Evolutionary conservation across 352 stramenopile genomes (phyloP).

Genomic region (Phytopythium ostracodes): DNA sequence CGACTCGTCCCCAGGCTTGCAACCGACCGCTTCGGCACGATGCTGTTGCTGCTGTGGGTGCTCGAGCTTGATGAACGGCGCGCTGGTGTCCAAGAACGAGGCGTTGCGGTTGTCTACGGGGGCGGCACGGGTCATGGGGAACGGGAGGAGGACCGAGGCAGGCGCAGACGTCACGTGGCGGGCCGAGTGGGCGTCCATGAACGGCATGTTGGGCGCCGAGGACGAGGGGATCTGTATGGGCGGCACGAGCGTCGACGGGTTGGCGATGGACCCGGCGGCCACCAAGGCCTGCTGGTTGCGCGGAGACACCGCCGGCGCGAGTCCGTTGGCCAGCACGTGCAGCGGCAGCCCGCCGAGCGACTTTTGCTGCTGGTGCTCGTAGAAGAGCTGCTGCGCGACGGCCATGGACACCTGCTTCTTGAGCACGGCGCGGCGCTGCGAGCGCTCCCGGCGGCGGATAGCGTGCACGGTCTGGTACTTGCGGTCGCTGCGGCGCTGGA

Average conservation of each 20-base stretch:
- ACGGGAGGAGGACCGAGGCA: constrained; percentile 15
- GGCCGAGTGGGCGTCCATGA: background rate
- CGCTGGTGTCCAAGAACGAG: background rate
- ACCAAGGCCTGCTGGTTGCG: background rate
- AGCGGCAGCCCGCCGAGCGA: constrained; percentile 42
- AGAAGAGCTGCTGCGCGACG: constrained; percentile 76
- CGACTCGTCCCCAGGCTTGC: constrained; percentile 15
- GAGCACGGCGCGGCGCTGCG: constrained; percentile 65
- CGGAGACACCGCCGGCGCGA: background rate
- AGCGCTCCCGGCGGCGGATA: constrained; percentile 72
- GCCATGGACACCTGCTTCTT: constrained; percentile 83
- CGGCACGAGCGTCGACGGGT: constrained; percentile 19
- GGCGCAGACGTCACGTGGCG: constrained; percentile 7
- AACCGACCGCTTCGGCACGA: background rate
- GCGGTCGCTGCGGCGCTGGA: constrained; percentile 77
- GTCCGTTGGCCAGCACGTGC: constrained; percentile 12
- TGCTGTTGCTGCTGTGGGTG: constrained; percentile 10
- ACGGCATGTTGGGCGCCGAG: constrained; percentile 9
- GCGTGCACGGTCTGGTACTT: constrained; percentile 87
- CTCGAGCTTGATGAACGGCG: constrained; percentile 6
- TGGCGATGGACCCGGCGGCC: constrained; percentile 5
- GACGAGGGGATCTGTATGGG: constrained; percentile 40
- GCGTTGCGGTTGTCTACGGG: background rate
- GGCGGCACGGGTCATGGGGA: constrained; percentile 8
- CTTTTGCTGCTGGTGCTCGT: constrained; percentile 78